Evolutionary conservation across 441 rosid genomes (phyloP).

Genomic region (Jatropha podagrica): DNA sequence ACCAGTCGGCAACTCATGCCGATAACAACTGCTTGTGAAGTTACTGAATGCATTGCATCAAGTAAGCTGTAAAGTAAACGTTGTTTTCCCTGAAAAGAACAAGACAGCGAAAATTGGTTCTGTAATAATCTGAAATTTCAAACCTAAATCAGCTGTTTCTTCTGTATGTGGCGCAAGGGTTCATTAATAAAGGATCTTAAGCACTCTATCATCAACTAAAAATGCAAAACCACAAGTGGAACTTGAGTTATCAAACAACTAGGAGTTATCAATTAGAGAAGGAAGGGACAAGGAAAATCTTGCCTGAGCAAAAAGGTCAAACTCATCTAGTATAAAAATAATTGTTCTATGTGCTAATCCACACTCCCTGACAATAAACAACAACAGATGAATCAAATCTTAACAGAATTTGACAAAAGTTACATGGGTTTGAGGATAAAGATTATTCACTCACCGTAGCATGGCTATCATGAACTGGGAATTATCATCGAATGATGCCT

Average conservation of each 20-base stretch:
- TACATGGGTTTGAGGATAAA: not conserved
- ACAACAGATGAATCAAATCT: conserved; percentile 23
- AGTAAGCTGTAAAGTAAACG: conserved; percentile 80
- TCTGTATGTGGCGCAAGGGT: conserved; percentile 1
- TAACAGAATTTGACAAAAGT: not conserved
- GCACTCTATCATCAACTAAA: not conserved
- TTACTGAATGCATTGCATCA: conserved; percentile 91
- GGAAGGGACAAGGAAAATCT: conserved; percentile 16
- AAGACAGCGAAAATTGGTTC: conserved; percentile 14
- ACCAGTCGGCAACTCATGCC: conserved; percentile 90
- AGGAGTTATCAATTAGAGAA: not conserved
- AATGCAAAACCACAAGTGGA: conserved; percentile 5
- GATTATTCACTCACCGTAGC: conserved; percentile 54
- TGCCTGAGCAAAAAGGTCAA: conserved; percentile 94
- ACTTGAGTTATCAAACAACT: conserved; percentile 9
- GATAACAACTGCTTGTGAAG: conserved; percentile 90
- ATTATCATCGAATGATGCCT: conserved; percentile 96
- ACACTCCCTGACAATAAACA: conserved; percentile 70
- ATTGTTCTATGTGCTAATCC: conserved; percentile 95
- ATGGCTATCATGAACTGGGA: conserved; percentile 80
- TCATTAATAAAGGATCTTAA: not conserved
- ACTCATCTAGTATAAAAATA: conserved; percentile 83
- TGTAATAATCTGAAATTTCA: conserved; percentile 14
- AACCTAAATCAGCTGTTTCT: not conserved
- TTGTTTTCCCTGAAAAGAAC: conserved; percentile 75